Conservation (phyloP, 2,329 filamentous ascomycete species). For the Ophiostoma montium region DNA sequence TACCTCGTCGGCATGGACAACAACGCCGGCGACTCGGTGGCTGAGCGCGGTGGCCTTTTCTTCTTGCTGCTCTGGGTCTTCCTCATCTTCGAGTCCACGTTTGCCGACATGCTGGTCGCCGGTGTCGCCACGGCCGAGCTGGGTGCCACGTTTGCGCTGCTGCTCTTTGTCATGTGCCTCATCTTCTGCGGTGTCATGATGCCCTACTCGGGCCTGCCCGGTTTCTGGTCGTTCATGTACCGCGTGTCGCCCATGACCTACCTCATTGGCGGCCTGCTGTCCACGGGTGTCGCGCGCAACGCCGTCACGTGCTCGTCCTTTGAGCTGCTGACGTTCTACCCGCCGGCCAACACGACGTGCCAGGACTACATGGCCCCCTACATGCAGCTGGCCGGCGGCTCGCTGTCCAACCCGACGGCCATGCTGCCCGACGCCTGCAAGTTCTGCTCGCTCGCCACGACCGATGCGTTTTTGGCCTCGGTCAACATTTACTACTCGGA, state of each 20-base stretch:
- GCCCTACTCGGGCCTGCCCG: constrained; percentile 40
- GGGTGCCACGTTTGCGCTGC: constrained; percentile 50
- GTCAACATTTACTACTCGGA: constrained; percentile 38
- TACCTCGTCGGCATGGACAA: constrained; percentile 51
- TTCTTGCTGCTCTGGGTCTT: constrained; percentile 70
- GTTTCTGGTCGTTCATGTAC: constrained; percentile 72
- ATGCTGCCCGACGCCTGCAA: constrained; percentile 31
- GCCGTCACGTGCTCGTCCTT: constrained; percentile 33
- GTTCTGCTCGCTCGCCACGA: constrained; percentile 52
- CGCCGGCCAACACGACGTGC: constrained; percentile 49
- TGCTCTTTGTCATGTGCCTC: constrained; percentile 39
- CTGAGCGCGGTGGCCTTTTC: constrained; percentile 61
- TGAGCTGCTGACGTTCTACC: constrained; percentile 51
- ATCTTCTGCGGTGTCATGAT: constrained; percentile 51
- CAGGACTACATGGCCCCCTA: constrained; percentile 47
- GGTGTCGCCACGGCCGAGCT: constrained; percentile 50
- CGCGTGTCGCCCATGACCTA: constrained; percentile 44
- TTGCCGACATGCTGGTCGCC: constrained; percentile 59
- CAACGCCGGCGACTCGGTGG: constrained; percentile 49
- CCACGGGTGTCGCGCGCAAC: constrained; percentile 47
- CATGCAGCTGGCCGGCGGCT: constrained; percentile 34
- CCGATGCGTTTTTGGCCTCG: constrained; percentile 41
- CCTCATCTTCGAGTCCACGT: constrained; percentile 56
- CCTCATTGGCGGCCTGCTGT: constrained; percentile 52
- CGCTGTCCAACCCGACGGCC: constrained; percentile 39